Percentiles rank a stretch among this genome's conserved stretches.
These are phyloP conservation scores for Ambrosiella xylebori DNA, from an alignment of 2,329 filamentous ascomycete genomes.

Conservation along the genomic window DNA sequence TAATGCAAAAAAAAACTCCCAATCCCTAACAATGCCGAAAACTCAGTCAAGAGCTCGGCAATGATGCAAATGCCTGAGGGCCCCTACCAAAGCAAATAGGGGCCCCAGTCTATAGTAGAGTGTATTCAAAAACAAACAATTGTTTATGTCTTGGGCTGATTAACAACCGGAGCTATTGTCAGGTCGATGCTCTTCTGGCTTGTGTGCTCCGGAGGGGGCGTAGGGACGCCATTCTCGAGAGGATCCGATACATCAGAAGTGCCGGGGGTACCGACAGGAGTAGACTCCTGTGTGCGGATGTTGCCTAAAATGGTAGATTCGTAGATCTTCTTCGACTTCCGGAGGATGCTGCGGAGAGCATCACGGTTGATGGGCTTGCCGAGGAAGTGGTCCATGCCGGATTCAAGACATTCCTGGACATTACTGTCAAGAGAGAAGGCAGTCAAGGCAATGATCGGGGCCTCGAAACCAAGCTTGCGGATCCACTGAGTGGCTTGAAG, in stretches of 20 bases:
- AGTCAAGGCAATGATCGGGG: conserved; percentile 78
- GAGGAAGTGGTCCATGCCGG: conserved; percentile 84
- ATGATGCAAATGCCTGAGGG: no score
- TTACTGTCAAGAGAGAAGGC: conserved; percentile 86
- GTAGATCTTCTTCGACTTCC: conserved; percentile 65
- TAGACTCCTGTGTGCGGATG: conserved; percentile 2
- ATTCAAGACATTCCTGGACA: conserved; percentile 69
- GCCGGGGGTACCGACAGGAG: conserved; percentile 4
- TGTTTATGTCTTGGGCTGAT: no score
- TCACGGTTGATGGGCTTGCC: conserved; percentile 62
- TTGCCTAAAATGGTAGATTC: conserved; percentile 29
- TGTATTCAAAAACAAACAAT: neutral
- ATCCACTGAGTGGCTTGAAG: conserved; percentile 75
- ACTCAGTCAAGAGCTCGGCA: no score
- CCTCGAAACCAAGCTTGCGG: conserved; percentile 67
- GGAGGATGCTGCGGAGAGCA: conserved; percentile 69
- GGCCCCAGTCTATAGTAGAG: no score
- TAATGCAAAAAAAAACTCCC: no score
- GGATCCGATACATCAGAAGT: conserved; percentile 5
- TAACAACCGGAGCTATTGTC: neutral
- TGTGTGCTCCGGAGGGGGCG: conserved; percentile 10
- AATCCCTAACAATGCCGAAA: no score
- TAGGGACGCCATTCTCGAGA: conserved; percentile 9
- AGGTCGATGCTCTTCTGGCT: conserved; percentile 10
- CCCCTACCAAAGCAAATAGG: no score